These are phyloP conservation scores for Ampelocalamus luodianensis DNA, from an alignment of 176 grass and related monocot species.

Conservation along the genomic window DNA sequence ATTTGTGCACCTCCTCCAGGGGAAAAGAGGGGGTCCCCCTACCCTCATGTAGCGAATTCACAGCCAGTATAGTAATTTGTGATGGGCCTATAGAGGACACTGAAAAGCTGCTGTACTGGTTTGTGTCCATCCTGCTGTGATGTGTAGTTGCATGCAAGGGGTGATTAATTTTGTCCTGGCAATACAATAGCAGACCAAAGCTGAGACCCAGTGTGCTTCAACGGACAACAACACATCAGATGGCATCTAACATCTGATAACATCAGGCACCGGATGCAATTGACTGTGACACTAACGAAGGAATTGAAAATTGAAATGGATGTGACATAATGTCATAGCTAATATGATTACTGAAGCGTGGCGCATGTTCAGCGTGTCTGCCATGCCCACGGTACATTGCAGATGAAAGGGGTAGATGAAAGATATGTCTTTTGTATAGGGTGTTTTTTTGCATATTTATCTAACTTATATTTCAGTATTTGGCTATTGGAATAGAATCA, in stretches of 20 bases:
- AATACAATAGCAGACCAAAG: neutral
- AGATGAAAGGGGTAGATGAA: neutral
- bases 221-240: neutral
- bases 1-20: slow-evolving; percentile 10
- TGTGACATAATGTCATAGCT: neutral
- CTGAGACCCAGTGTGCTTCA: neutral
- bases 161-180: slow-evolving; percentile 10
- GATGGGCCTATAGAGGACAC: slow-evolving; percentile 1
- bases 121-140: neutral
- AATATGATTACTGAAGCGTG: slow-evolving; percentile 6
- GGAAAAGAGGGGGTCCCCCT: neutral
- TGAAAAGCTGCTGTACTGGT: slow-evolving; percentile 20
- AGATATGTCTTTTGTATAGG: too few species aligned
- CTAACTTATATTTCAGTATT: too few species aligned
- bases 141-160: neutral
- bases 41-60: neutral
- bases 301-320: too few species aligned
- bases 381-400: neutral
- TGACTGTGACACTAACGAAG: neutral
- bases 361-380: slow-evolving; percentile 10
- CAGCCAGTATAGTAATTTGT: slow-evolving; percentile 1
- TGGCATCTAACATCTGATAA: neutral
- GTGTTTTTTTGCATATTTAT: too few species aligned
- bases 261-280: neutral
- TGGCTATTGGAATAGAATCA: too few species aligned